These are phyloP conservation scores for Linum trigynum DNA, from an alignment of 345 rosid species.

Conservation along the genomic window DNA sequence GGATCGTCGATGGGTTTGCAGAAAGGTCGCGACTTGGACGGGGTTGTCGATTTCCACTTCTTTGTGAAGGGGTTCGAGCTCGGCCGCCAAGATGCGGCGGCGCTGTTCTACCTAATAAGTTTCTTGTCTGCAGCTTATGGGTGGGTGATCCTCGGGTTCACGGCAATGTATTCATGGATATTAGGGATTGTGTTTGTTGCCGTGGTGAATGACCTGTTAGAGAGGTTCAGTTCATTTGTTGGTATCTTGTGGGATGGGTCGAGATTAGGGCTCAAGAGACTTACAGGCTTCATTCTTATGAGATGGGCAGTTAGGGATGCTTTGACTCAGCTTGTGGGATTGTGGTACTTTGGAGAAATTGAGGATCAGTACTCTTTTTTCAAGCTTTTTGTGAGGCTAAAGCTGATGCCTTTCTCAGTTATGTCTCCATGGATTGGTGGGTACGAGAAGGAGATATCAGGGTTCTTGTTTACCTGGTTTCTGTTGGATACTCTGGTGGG, in stretches of 20 bases:
- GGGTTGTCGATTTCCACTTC: conserved; percentile 45
- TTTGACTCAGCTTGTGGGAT: conserved; percentile 67
- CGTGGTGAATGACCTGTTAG: conserved; percentile 52
- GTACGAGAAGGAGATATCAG: conserved; percentile 74
- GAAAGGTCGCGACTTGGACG: conserved; percentile 29
- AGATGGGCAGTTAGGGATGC: conserved; percentile 93
- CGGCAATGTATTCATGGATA: conserved; percentile 72
- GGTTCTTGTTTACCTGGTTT: conserved; percentile 79
- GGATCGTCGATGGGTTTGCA: conserved; percentile 10
- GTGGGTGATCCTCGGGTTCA: conserved; percentile 83
- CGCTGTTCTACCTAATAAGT: conserved; percentile 60
- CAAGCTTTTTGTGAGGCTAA: conserved; percentile 72
- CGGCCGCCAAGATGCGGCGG: conserved; percentile 59
- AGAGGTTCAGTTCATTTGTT: conserved; percentile 44
- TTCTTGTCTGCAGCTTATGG: conserved; percentile 84
- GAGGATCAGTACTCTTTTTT: conserved; percentile 86
- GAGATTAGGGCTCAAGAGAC: conserved; percentile 62
- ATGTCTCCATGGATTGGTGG: conserved; percentile 78
- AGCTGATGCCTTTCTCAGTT: conserved; percentile 83
- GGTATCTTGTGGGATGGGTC: conserved; percentile 67
- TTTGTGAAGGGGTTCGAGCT: conserved; percentile 59
- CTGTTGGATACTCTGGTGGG: conserved; percentile 59
- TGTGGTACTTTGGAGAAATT: conserved; percentile 81
- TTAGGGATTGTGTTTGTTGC: conserved; percentile 63
- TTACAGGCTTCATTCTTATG: conserved; percentile 76